Conservation (phyloP, 768 basidiomycete genomes). For the Boletus speciosus region DNA sequence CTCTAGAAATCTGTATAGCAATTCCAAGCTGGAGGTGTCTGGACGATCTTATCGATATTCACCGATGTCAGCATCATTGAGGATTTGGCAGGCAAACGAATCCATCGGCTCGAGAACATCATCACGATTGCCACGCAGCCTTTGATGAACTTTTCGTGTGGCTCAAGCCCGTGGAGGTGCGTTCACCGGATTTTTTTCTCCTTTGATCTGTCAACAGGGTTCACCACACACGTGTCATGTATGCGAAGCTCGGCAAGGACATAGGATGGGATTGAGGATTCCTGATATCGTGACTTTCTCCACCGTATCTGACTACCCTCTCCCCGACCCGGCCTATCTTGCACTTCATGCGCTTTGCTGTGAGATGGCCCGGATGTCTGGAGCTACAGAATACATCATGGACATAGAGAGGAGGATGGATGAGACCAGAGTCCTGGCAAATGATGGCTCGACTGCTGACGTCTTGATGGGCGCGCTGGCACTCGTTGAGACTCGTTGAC, state of each 20-base stretch:
- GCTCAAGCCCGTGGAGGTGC: conserved; percentile 4
- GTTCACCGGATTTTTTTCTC: neutral
- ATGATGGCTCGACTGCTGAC: neutral
- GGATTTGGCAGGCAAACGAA: neutral
- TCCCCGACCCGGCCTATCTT: neutral
- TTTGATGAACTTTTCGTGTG: neutral
- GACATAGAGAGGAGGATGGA: conserved; percentile 3
- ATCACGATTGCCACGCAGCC: rapidly evolving
- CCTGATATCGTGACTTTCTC: conserved; percentile 1
- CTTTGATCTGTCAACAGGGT: neutral
- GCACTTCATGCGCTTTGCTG: conserved; percentile 7
- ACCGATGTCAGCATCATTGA: neutral
- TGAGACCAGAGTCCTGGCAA: neutral
- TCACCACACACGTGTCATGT: neutral
- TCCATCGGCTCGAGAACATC: conserved; percentile 2
- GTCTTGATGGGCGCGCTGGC: neutral
- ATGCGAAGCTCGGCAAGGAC: neutral
- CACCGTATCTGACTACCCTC: neutral
- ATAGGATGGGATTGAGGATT: neutral
- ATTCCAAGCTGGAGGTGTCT: neutral
- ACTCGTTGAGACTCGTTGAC: neutral
- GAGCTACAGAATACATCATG: neutral
- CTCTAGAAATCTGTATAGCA: no score
- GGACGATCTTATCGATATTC: neutral
- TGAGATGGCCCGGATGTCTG: conserved; percentile 8